Base-by-base conservation (phyloP, 2,329 filamentous ascomycete species). In the Diatrype stigma region DNA sequence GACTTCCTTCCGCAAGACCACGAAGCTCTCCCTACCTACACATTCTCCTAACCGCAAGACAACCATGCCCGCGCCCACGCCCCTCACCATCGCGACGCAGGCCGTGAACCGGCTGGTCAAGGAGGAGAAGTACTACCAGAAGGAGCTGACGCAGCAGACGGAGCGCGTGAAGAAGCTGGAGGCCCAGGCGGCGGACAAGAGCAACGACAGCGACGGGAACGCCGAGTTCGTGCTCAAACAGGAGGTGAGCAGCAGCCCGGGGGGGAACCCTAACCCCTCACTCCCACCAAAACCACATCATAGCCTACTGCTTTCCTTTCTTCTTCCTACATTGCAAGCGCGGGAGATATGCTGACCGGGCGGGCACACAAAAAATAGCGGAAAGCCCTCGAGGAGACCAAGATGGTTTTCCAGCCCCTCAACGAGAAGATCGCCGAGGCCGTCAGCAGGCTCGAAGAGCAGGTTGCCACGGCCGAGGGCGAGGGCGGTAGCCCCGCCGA, bases 51-150 rank as follows among this genome's bases (percentile, higher is more conserved):
- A 47, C 22, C 17, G 16, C 46, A 44, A 28, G 45, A 42, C 37
- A 59, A 71, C 47, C 46, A 96, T 96, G 91, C 80, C 89, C 3
- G 79, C 90, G 30, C 88, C 89, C 42, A 85, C 86, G 1, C 80
- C 85, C 60, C 83, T 96, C 67, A 72, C 82, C 62, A 94, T 96
- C 66, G 85, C 87, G 42, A 94, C 89, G 22, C 82, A 86, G 55
- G 84, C 90, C 19, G 83, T 97, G 59, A 78, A 81, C 62, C 90
- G 94, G 52, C 82, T 97, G 45, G 82, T 96, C 59, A 96, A 96
- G 71, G 94, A 99, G 71, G 90, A 96, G 70, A 77, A 81, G 37
- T 93, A 86, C 62, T 97, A 99, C 74, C 87, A 92, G 76, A 87
- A 87, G 66, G 94, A 99, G 70, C 80, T 92, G 19, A 75, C 80